Conservation (phyloP, 495 filamentous ascomycete species). For the Xylaria venustula region DNA sequence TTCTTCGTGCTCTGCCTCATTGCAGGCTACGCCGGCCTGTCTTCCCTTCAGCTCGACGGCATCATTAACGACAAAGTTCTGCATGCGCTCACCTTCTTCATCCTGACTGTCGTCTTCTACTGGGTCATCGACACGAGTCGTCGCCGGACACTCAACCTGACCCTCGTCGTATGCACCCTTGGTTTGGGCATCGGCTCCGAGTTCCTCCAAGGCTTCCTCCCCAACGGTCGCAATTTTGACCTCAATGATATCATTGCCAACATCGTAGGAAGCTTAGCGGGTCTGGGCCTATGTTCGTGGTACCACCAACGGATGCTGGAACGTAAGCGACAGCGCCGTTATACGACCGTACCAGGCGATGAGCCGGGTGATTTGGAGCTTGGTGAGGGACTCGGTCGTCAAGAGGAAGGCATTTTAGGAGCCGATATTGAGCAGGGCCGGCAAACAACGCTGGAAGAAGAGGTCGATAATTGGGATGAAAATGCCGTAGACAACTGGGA, state of each 20-base stretch:
- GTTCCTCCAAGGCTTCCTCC: slow-evolving; percentile 74
- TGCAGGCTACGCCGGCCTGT: slow-evolving; percentile 76
- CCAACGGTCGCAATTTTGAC: slow-evolving; percentile 82
- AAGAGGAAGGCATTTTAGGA: slow-evolving; percentile 50
- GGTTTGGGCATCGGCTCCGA: slow-evolving; percentile 80
- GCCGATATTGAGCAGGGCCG: slow-evolving; percentile 22
- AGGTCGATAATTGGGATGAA: slow-evolving; percentile 83
- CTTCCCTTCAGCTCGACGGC: slow-evolving; percentile 53
- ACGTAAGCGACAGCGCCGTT: slow-evolving; percentile 73
- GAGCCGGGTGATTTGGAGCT: slow-evolving; percentile 53
- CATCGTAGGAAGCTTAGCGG: slow-evolving; percentile 71
- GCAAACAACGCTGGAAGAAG: slow-evolving; percentile 58
- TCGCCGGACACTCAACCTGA: slow-evolving; percentile 78
- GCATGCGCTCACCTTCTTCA: slow-evolving; percentile 86
- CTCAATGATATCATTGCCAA: slow-evolving; percentile 85
- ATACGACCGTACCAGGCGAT: slow-evolving; percentile 57
- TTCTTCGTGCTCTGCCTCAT: slow-evolving; percentile 75
- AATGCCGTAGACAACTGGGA: slow-evolving; percentile 76
- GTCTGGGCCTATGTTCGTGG: slow-evolving; percentile 73
- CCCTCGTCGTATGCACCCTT: slow-evolving; percentile 74
- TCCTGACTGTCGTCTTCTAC: slow-evolving; percentile 86
- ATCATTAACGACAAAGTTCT: slow-evolving; percentile 82
- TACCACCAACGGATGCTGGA: slow-evolving; percentile 97
- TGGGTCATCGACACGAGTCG: slow-evolving; percentile 93
- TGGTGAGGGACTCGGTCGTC: slow-evolving; percentile 53